Conservation (phyloP, 2,329 filamentous ascomycete species). For the Dactylellina leptospora region DNA sequence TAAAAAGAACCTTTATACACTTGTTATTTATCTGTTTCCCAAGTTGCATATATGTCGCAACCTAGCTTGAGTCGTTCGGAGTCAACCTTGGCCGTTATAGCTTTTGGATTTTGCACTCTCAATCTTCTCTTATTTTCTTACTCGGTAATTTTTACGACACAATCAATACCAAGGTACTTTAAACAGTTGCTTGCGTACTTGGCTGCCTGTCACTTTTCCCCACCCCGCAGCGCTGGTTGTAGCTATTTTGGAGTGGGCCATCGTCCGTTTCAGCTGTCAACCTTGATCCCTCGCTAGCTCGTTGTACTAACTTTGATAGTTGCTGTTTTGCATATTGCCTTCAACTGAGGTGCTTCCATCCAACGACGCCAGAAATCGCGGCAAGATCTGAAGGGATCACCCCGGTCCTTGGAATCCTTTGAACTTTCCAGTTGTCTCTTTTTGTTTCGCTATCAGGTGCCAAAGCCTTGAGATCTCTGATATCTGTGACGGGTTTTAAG, state of each 20-base stretch:
- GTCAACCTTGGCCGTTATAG: slow-evolving; percentile 13
- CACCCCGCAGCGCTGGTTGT: slow-evolving; percentile 14
- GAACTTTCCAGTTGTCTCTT: slow-evolving; percentile 1
- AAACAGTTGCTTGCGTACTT: slow-evolving; percentile 30
- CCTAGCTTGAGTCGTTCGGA: background rate
- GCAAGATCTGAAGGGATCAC: slow-evolving; percentile 24
- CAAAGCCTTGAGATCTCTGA: slow-evolving; percentile 12
- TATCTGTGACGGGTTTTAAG: slow-evolving; percentile 6
- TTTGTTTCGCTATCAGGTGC: slow-evolving; percentile 10
- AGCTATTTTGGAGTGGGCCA: slow-evolving; percentile 37
- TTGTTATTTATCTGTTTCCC: too few relatives aligned
- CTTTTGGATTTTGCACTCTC: background rate
- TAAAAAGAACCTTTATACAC: background rate
- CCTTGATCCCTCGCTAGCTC: slow-evolving; percentile 47
- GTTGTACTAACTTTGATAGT: slow-evolving; percentile 32
- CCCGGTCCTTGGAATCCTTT: slow-evolving; percentile 26
- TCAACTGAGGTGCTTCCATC: background rate
- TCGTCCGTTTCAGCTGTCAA: slow-evolving; percentile 46
- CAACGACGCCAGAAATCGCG: background rate
- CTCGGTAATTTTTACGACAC: slow-evolving; percentile 16
- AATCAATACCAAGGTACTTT: slow-evolving; percentile 5
- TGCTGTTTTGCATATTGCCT: slow-evolving; percentile 40
- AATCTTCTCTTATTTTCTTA: background rate
- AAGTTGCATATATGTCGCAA: background rate
- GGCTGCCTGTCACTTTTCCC: slow-evolving; percentile 32